phyloP scores from a whole-genome alignment of 129 eudicot genomes.

The Rutidosis leptorrhynchoides region DNA sequence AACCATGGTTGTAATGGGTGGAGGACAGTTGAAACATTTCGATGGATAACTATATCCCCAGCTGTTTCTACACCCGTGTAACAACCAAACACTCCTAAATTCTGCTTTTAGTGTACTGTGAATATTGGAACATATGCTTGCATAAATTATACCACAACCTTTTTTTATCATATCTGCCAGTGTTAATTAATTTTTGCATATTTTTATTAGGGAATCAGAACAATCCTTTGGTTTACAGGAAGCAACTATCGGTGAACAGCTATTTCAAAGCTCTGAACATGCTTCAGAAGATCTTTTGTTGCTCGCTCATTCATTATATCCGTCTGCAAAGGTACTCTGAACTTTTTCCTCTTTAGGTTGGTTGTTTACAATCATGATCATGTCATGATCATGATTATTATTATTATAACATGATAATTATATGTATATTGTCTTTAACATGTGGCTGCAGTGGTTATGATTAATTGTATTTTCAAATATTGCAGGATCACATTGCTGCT shows the following conservation, averaged over 20 bases:
- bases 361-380: no score
- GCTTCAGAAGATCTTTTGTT: slow-evolving; percentile 75
- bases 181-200: slow-evolving; percentile 14
- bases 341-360: neutral
- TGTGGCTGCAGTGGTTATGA: slow-evolving; percentile 5
- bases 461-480: neutral
- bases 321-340: slow-evolving; percentile 66
- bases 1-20: neutral
- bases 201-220: slow-evolving; percentile 50
- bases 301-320: slow-evolving; percentile 66
- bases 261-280: slow-evolving; percentile 80
- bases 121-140: slow-evolving; percentile 3
- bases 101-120: neutral
- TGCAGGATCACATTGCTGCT: slow-evolving; percentile 77
- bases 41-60: neutral
- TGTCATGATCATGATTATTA: no score
- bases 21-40: neutral
- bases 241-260: slow-evolving; percentile 62
- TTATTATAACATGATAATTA: neutral
- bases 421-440: neutral
- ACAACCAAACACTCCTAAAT: neutral
- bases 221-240: slow-evolving; percentile 70
- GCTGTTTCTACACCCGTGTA: neutral
- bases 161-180: slow-evolving; percentile 9
- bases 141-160: neutral